Base-by-base conservation (phyloP, 2,329 filamentous ascomycete species). In the Trichoderma breve region DNA sequence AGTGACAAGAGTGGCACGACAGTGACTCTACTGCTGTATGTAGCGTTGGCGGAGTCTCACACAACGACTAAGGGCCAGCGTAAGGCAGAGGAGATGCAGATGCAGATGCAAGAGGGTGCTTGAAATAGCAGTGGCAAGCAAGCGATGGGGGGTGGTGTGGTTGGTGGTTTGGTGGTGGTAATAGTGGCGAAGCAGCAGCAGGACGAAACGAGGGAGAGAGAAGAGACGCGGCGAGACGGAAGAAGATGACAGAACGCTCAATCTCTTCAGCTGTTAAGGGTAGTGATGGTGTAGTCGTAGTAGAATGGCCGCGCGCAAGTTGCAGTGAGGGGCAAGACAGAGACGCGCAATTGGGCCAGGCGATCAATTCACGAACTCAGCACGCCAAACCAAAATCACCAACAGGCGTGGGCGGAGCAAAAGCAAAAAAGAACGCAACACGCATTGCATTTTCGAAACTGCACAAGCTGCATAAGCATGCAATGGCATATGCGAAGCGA, bases 1-100 rank as follows among this genome's bases (percentile, higher is more conserved):
- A 70, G 65, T 36, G 71, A 70, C 14, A 28, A 60, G 66, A 62
- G 66, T 70, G 66, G 71, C 71, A 72, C 71, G 58, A 72, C 71
- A 69, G 65, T 21, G 67, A 64, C 30, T 43, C 2, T 43, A 18
- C 3, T 43, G 39, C 3, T 43, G 39, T 43, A 18, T 34, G 68
- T 70, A 70, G 47, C 32, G 67, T 57, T 60, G 60, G 68, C 60
- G 68, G 68, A 64, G 68, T 64, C 68, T 70, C 68, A 55, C 58
- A 55, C 58, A 26, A 30, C 34, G 24, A 32, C 53, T 7, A 47
- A 32, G 28, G 55, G 26, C 34, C 55, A 58, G 55, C 30, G 26
- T 12, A 30, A 67, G 43, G 55, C 65, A 58, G 53, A 39, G 18
- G 24, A 51, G 55, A 30, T 60, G 55, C 55, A 60, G 53, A 43